A percentile compares a stretch with the other conserved stretches of the same genome.
These are phyloP conservation scores for Pisolithus marmoratus DNA, from an alignment of 768 basidiomycete genomes.

Conservation along the genomic window DNA sequence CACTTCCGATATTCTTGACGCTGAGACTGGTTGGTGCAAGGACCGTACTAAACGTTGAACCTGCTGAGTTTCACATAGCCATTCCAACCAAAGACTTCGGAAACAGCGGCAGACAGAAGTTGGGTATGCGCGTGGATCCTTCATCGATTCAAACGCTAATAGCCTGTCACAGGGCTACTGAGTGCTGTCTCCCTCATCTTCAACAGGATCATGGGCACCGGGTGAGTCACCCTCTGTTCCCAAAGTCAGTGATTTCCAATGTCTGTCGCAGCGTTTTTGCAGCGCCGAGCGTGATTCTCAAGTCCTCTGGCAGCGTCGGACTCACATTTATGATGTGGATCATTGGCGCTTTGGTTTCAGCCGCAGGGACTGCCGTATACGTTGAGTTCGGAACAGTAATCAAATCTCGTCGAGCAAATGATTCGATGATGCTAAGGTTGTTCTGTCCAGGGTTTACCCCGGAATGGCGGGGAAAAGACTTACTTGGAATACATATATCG, in stretches of 20 bases:
- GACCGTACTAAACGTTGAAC: too few species aligned
- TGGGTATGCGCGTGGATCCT: constrained; percentile 34
- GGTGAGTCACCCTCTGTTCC: constrained; percentile 32
- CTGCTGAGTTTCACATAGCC: not conserved
- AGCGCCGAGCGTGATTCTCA: constrained; percentile 62
- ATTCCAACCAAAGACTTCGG: constrained; percentile 3
- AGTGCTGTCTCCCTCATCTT: constrained; percentile 65
- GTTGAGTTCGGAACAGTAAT: constrained; percentile 70
- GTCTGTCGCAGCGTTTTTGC: constrained; percentile 55
- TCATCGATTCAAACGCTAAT: constrained; percentile 4
- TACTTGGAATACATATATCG: constrained; percentile 70
- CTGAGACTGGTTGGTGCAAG: not conserved
- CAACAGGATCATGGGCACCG: constrained; percentile 71
- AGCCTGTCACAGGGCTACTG: constrained; percentile 16
- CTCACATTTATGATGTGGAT: constrained; percentile 68
- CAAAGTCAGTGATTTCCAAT: not conserved
- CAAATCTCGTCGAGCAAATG: not conserved
- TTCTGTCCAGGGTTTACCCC: constrained; percentile 51
- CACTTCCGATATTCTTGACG: not conserved
- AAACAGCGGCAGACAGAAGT: constrained; percentile 38
- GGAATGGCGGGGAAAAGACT: constrained; percentile 72
- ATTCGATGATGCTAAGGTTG: not conserved
- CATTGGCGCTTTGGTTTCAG: constrained; percentile 57
- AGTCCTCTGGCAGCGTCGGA: constrained; percentile 64
- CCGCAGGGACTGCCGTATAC: constrained; percentile 64